These are phyloP conservation scores for Filobasidium floriforme DNA, from an alignment of 768 basidiomycete species.

Conservation along the genomic window DNA sequence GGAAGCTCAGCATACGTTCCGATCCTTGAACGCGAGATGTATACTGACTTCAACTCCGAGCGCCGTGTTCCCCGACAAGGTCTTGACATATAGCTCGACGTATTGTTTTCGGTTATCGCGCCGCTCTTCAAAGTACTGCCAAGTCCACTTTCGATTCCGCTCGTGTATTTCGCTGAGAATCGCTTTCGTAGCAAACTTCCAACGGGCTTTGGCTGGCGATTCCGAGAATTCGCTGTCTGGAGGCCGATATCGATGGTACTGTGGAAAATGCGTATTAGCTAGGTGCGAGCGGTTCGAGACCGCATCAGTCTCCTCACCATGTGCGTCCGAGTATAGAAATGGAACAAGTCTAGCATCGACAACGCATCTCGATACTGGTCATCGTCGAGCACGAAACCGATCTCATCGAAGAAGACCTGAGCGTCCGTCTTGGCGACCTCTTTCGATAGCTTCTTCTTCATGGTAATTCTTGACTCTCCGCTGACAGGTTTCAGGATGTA, in stretches of 20 bases:
- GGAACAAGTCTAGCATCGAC: slow-evolving; percentile 90
- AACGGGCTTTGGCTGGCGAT: slow-evolving; percentile 61
- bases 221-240: slow-evolving; percentile 54
- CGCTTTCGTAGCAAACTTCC: slow-evolving; percentile 70
- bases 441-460: slow-evolving; percentile 70
- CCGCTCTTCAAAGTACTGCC: slow-evolving; percentile 79
- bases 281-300: slow-evolving; percentile 41
- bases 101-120: slow-evolving; percentile 80
- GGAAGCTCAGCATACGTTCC: not conserved
- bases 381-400: slow-evolving; percentile 81
- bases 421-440: slow-evolving; percentile 78
- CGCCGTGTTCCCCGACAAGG: slow-evolving; percentile 50
- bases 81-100: slow-evolving; percentile 69
- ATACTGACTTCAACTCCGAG: slow-evolving; percentile 53
- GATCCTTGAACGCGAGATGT: not conserved
- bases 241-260: slow-evolving; percentile 81
- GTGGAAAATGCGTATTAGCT: slow-evolving; percentile 19
- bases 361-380: slow-evolving; percentile 91
- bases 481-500: slow-evolving; percentile 93
- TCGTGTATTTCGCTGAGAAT: slow-evolving; percentile 78
- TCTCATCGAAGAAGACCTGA: slow-evolving; percentile 81
- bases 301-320: slow-evolving; percentile 3
- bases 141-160: slow-evolving; percentile 76
- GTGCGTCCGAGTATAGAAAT: slow-evolving; percentile 69
- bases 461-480: slow-evolving; percentile 79